Percentiles rank a stretch among this genome's conserved stretches.
Conservation (phyloP, 768 basidiomycete species). For the Inosperma sp. region DNA sequence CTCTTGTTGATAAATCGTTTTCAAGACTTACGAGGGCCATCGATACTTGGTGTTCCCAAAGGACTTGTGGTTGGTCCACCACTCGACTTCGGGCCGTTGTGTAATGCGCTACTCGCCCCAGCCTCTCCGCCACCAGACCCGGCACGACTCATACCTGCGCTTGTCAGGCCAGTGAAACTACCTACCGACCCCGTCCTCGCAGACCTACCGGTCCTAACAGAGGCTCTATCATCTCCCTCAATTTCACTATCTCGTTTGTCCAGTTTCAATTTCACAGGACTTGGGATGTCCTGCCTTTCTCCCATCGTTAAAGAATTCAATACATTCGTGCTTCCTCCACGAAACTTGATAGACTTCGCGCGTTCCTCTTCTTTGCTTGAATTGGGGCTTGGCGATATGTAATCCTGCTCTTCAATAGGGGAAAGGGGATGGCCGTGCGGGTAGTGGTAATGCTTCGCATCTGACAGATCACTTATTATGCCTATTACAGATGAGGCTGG, state of each 20-base stretch:
- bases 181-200: constrained; percentile 17
- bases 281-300: background rate
- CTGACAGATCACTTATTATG: too few relatives aligned
- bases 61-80: too few relatives aligned
- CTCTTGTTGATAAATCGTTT: background rate
- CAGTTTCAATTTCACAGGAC: background rate
- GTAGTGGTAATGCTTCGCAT: constrained; percentile 33
- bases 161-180: constrained; percentile 11
- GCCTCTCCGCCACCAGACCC: constrained; percentile 14
- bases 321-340: constrained; percentile 2
- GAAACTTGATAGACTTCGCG: constrained; percentile 9
- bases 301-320: background rate
- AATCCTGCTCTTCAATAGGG: constrained; percentile 63
- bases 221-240: constrained; percentile 15
- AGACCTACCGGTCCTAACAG: constrained; percentile 16
- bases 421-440: constrained; percentile 51
- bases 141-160: constrained; percentile 15
- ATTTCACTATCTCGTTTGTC: constrained; percentile 4
- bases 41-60: too few relatives aligned
- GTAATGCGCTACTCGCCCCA: constrained; percentile 1
- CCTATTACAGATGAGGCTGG: background rate
- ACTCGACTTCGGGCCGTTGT: background rate
- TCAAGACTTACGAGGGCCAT: constrained; percentile 36
- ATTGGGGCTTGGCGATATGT: constrained; percentile 42
- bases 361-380: constrained; percentile 19